phyloP scores from a whole-genome alignment of 176 grass and related monocot species.

The Thinopyrum elongatum region DNA sequence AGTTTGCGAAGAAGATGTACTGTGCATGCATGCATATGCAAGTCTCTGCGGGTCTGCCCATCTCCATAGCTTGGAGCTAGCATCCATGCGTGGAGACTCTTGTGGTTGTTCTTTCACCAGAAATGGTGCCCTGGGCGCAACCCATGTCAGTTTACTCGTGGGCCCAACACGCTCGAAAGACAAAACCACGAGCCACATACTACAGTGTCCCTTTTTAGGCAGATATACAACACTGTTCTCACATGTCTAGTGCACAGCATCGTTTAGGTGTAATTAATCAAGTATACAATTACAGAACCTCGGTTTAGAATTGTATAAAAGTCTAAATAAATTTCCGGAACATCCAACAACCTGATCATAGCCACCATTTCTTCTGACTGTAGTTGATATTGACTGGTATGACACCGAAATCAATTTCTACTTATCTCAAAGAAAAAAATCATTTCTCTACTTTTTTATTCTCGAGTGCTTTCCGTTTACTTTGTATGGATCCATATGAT shows the following conservation, averaged over 20 bases:
- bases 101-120: slow-evolving; percentile 48
- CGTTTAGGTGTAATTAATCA: not conserved
- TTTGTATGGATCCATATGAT: too few species aligned
- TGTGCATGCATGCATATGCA: slow-evolving; percentile 18
- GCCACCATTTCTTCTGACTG: too few species aligned
- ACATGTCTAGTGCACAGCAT: not conserved
- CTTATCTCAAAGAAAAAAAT: too few species aligned
- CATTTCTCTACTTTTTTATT: too few species aligned
- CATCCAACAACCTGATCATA: too few species aligned
- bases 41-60: slow-evolving; percentile 11
- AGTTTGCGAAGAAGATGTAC: slow-evolving; percentile 7
- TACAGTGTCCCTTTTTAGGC: not conserved
- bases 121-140: slow-evolving; percentile 39
- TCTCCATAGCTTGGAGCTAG: slow-evolving; percentile 3
- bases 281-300: not conserved
- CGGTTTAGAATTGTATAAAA: not conserved
- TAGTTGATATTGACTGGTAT: too few species aligned
- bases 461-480: too few species aligned
- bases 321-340: too few species aligned
- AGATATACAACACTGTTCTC: not conserved
- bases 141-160: slow-evolving; percentile 41
- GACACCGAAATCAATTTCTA: too few species aligned
- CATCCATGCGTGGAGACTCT: slow-evolving; percentile 23
- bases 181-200: slow-evolving; percentile 1
- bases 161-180: slow-evolving; percentile 24